Evolutionary conservation across 352 stramenopile species (phyloP).

Genomic region (Phytophthora podocarpi): DNA sequence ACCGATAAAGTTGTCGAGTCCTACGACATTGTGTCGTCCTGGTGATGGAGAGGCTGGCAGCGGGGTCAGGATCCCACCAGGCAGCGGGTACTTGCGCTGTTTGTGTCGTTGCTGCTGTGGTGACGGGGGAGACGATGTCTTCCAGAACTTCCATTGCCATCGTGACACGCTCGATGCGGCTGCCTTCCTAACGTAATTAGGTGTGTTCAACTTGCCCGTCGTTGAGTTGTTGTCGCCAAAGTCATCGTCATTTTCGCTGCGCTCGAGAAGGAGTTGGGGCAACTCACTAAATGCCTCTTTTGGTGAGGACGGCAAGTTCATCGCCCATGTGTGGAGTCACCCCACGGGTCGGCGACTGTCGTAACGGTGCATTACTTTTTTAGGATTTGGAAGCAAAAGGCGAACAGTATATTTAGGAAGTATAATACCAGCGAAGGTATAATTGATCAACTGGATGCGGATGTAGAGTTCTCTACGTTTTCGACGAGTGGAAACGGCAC

Average conservation of each 20-base stretch:
- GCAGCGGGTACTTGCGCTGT: conserved; percentile 16
- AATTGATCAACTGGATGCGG: background rate
- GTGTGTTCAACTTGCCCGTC: background rate
- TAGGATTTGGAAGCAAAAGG: background rate
- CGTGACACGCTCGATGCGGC: conserved; percentile 7
- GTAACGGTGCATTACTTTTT: conserved; percentile 11
- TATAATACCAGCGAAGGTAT: too few species aligned
- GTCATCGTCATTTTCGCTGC: conserved; percentile 36
- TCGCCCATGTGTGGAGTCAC: conserved; percentile 5
- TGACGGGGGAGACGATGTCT: conserved; percentile 6
- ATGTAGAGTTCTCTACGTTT: background rate
- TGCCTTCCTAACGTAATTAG: conserved; percentile 7
- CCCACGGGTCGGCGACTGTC: too few species aligned
- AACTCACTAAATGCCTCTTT: conserved; percentile 17
- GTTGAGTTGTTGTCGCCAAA: background rate
- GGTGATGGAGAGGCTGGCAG: conserved; percentile 12
- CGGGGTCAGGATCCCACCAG: conserved; percentile 16
- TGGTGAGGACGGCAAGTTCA: conserved; percentile 13
- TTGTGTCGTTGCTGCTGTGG: conserved; percentile 17
- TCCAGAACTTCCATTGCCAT: conserved; percentile 34
- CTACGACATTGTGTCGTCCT: background rate
- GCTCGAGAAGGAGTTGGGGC: conserved; percentile 24
- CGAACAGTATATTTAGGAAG: conserved; percentile 22
- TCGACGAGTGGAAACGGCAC: conserved; percentile 1
- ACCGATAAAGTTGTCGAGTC: conserved; percentile 9